Evolutionary conservation across 169 alveolate genomes (phyloP).

Genomic region (Plasmodium inui): DNA sequence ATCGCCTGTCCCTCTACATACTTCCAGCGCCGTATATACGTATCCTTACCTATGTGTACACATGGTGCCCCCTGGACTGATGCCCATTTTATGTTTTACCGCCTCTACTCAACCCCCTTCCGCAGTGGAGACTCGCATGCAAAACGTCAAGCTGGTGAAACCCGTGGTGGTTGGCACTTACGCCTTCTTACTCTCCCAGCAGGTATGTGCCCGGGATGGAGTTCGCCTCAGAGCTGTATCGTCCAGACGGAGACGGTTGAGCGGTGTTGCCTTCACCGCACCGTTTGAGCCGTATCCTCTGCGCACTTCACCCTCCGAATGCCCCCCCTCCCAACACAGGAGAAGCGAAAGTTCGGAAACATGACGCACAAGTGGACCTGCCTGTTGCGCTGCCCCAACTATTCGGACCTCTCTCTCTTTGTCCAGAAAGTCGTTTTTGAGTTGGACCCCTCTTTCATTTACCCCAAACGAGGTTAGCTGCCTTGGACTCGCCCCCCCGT

Average conservation of each 20-base stretch:
- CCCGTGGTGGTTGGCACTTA: constrained; percentile 83
- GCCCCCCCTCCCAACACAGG: constrained; percentile 77
- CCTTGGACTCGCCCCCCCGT: background rate
- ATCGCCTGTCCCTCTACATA: background rate
- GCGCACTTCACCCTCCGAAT: background rate
- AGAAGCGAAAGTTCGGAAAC: constrained; percentile 91
- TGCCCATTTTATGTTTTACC: background rate
- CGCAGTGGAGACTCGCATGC: constrained; percentile 77
- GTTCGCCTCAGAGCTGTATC: background rate
- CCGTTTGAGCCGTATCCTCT: background rate
- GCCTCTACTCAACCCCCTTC: background rate
- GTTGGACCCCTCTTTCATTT: constrained; percentile 93
- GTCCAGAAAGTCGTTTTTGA: constrained; percentile 91
- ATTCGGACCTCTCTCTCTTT: constrained; percentile 92
- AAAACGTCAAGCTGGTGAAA: constrained; percentile 78
- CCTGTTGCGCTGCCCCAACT: constrained; percentile 91
- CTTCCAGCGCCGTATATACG: no score
- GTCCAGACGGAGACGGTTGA: background rate
- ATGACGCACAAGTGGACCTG: constrained; percentile 95
- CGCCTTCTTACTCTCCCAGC: constrained; percentile 79
- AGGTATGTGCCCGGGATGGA: background rate
- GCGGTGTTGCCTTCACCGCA: background rate
- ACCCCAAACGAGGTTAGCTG: constrained; percentile 86
- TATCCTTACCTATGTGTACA: background rate
- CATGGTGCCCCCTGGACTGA: background rate